Conservation (phyloP, 2,329 filamentous ascomycete species). For the Colletotrichum salicis region DNA sequence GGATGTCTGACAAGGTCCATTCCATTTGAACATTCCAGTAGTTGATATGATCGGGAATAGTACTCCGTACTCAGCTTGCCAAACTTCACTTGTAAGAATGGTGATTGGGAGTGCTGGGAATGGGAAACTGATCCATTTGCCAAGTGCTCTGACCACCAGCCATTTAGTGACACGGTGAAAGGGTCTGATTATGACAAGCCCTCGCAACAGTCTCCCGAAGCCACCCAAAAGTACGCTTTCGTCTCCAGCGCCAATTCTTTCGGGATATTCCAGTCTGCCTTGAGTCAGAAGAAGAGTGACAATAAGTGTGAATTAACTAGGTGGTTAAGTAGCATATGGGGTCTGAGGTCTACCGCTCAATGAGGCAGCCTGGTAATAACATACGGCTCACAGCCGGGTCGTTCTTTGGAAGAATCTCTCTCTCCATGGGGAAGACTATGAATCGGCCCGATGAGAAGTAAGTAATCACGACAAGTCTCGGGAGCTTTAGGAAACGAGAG, state of each 20-base stretch:
- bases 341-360: background rate
- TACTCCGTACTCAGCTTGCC: background rate
- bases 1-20: background rate
- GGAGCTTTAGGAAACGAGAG: background rate
- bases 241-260: background rate
- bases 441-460: background rate
- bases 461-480: background rate
- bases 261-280: background rate
- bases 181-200: background rate
- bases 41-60: too few relatives aligned
- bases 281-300: accelerated
- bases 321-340: background rate
- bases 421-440: background rate
- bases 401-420: background rate
- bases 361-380: too few relatives aligned
- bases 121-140: background rate
- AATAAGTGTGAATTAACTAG: background rate
- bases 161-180: background rate
- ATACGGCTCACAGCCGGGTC: too few relatives aligned
- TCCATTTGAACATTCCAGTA: background rate
- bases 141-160: background rate
- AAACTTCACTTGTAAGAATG: background rate
- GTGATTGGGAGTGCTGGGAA: too few relatives aligned
- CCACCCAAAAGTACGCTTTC: background rate
- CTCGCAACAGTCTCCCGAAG: background rate